Evolutionary conservation across 1,284 basidiomycete genomes (phyloP), one percentile per base, ranked within the genome.

Genomic region (Austroboletus novae-zelandiae): DNA sequence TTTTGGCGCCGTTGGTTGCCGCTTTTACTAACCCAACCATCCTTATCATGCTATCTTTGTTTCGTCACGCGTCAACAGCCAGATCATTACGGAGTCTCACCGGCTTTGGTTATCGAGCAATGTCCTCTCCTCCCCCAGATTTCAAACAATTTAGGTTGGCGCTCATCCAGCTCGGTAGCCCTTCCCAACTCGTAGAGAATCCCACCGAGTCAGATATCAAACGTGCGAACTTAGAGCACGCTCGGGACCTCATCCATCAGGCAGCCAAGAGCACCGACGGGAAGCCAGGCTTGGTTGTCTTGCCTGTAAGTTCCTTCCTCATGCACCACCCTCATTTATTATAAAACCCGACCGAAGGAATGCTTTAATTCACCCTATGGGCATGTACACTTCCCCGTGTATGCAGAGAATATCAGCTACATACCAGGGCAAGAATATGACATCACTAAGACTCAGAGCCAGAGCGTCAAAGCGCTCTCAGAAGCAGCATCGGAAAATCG

Each of bases 281-380:
- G 31, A 87, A 83, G 66, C 89, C 92, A 30, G 80, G 93, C 61
- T 66, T 98, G 15, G 83, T 98, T 56, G 92, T 97, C 14, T 74
- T 99, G 36, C 96, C 97, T 4, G 94, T 91, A 57, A 53, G 83
- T 65, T 13, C 23, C 20, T 13, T 39, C n/a, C 18, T 29, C 18
- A 47, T 10, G 34, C 30, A n/a, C 20, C 17, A 17, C 6, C 34
- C 32, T 9, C 15, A 40, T 17, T 7, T 10, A 29, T 43, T 55
- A 48, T 36, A 17, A 40, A 41, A 29, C 23, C 20, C 14, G 36
- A 40, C 45, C 15, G 34, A 35, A 95, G 85, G 96, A 99, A 79
- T 94, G 94, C 74, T 99, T 99, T 78, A 99, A 99, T 71, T 95
- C 92, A 13, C 94, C 95, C 0, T 99, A 99, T 64, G 95, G 95